Base-by-base conservation (phyloP, 1,139 yeast genomes). In the Zygosaccharomyces sapae region DNA sequence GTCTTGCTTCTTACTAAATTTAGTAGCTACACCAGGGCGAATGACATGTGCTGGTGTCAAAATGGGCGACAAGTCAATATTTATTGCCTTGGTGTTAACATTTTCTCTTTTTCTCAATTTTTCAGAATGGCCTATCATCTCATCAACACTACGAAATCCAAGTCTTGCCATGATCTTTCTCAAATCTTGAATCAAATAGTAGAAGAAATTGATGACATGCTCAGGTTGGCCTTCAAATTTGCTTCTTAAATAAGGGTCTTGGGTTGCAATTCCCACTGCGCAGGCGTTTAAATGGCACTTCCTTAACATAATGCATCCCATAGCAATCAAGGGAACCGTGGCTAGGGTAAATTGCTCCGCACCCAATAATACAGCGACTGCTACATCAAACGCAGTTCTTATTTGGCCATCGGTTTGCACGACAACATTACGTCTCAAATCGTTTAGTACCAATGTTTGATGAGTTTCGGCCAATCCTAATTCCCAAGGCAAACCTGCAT, bases 311-410 rank as follows among this genome's bases (percentile, higher is more conserved):
- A 90, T 83, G 76, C 98, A 92, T 49, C 97, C 97, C 90, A 90
- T 81, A 42, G 97, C 95, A 62, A 92, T 90, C 68, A 92, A 80
- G 44, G 98, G 97, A 58, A 96, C 83, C 33, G 98, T 92, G 33
- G 98, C 98, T 64, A 92, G 85, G 33, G 97, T 96, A 86, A 95
- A 92, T 67, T 94, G 96, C 70, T 92, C 98, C 46, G 98, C 98
- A 69, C 98, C 98, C 41, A 92, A 77, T 66, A 92, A 74, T 67
- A 96, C 86, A 12, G 97, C 98, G 69, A 92, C 81, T 12, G 97
- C 97, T 52, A 92, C 84, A 72, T 92, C 98, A 51, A 69, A 70
- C 58, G 97, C 98, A 16, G 97, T 92, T 70, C 95, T 84, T 60
- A 92, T 72, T 73, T 92, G 97, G 67, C 98, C 98, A 69, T 92